phyloP scores from a whole-genome alignment of 1,284 basidiomycete genomes.

The Ganoderma resinaceum region DNA sequence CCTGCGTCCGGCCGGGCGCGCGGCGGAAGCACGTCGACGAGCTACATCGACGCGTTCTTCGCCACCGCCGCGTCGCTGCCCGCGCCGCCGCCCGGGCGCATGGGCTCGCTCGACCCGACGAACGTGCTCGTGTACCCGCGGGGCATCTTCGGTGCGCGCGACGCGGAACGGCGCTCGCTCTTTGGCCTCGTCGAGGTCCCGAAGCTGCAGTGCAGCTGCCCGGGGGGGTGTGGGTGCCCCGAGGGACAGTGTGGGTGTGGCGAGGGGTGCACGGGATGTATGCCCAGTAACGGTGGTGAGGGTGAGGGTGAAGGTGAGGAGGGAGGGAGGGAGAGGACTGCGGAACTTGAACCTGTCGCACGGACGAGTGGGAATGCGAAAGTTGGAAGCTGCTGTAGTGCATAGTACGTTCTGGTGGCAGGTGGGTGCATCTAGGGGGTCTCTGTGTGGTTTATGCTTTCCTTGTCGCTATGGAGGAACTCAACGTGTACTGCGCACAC shows the following conservation, averaged over 20 bases:
- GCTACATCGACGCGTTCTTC: constrained; percentile 67
- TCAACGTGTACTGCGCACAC: background rate
- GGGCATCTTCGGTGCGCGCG: constrained; percentile 40
- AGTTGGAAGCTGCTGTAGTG: background rate
- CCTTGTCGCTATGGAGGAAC: background rate
- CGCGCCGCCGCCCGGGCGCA: constrained; percentile 53
- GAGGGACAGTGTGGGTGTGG: constrained; percentile 58
- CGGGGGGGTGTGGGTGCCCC: constrained; percentile 53
- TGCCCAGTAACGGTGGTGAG: constrained; percentile 31
- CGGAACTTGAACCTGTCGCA: background rate
- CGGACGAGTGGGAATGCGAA: background rate
- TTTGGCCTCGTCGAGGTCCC: constrained; percentile 63
- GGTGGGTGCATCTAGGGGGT: background rate
- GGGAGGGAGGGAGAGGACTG: background rate
- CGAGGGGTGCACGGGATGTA: constrained; percentile 58
- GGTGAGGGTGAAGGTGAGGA: constrained; percentile 1
- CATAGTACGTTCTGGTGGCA: background rate
- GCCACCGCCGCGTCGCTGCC: constrained; percentile 66
- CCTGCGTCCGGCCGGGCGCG: constrained; percentile 6
- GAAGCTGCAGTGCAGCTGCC: constrained; percentile 68
- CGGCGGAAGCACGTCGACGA: constrained; percentile 29
- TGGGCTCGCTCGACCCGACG: constrained; percentile 52
- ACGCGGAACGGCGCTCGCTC: constrained; percentile 20
- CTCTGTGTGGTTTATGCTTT: background rate
- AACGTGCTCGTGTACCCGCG: constrained; percentile 55